Evolutionary conservation across 805 yeast species (phyloP), one percentile per base, ranked within the genome.

Genomic region (Candida michaelii): DNA sequence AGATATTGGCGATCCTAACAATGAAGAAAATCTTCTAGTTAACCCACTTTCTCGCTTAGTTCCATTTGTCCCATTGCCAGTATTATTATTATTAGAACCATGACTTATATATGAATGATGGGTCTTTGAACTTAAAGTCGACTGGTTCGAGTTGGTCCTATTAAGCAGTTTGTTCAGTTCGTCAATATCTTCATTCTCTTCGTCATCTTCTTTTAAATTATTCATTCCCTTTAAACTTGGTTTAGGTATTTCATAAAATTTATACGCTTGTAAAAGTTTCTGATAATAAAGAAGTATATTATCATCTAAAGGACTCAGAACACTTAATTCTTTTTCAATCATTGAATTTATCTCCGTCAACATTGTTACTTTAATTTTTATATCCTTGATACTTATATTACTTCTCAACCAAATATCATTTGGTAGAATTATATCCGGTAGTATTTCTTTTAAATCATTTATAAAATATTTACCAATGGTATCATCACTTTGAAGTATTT

Each of bases 391-490:
- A 12, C 44, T 43, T 8, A 68, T 54, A 9, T 62, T 63, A 15
- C 61, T 62, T 24, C 50, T 47, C 23, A 63, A 50, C 75, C 75
- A 70, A 16, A 66, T 45, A 45, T 69, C 73, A 16, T 42, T 43
- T 4, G 75, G 74, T 9, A 69, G 52, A 2, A 52, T 49, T 2
- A 69, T 52, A 29, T 58, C 62, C 18, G 69, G 67, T 27, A 69
- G 43, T 13, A 66, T 50, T 34, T 66, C 72, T 9, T 13, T 12
- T 2, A 36, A 8, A 19, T 15, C 5, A 13, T 21, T 19, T 10
- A 16, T 27, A 25, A 27, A 32, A 19, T 18, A 32, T 9, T 25
- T 19, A 8, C 38, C 38, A 3, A 13, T 10, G 5, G n/a, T 17
- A 25, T 33, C 42, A 16, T 29, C 37, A 12, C 36, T 35, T 12